phyloP scores from a whole-genome alignment of 2,329 filamentous ascomycete genomes.

The Epichloe gansuensis region DNA sequence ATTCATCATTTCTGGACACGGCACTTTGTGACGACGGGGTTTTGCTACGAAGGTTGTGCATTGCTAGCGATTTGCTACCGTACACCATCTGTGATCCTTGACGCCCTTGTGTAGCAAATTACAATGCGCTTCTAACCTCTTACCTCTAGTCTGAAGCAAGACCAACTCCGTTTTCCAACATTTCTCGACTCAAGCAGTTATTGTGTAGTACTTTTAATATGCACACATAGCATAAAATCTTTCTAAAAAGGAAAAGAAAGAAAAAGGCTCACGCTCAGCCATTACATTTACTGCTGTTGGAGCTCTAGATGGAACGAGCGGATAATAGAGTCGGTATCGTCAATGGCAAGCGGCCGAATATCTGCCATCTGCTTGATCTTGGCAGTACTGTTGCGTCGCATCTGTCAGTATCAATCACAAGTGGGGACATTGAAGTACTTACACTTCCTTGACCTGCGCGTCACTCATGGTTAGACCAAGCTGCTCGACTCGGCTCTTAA shows the following conservation, averaged over 20 bases:
- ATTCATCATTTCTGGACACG: no score
- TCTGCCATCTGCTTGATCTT: conserved; percentile 92
- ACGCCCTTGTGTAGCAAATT: neutral
- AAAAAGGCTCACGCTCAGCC: neutral
- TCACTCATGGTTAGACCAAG: conserved; percentile 50
- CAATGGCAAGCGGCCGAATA: conserved; percentile 71
- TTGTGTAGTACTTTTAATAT: neutral
- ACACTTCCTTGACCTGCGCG: conserved; percentile 21
- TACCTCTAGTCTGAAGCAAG: neutral
- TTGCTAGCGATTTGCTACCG: neutral
- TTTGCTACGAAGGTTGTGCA: no score
- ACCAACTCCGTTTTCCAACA: no score
- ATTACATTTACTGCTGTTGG: neutral
- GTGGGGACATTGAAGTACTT: conserved; percentile 7
- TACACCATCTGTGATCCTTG: neutral
- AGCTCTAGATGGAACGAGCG: conserved; percentile 54
- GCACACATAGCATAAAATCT: neutral
- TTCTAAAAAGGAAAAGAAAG: neutral
- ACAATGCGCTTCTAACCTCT: neutral
- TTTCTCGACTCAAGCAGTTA: neutral
- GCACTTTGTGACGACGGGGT: no score
- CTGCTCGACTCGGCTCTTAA: conserved; percentile 81
- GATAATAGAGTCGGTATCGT: conserved; percentile 84
- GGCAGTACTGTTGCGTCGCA: conserved; percentile 21
- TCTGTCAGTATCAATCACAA: neutral